Conservation (phyloP, 2,329 filamentous ascomycete species). For the Plectosphaerella sp. region DNA sequence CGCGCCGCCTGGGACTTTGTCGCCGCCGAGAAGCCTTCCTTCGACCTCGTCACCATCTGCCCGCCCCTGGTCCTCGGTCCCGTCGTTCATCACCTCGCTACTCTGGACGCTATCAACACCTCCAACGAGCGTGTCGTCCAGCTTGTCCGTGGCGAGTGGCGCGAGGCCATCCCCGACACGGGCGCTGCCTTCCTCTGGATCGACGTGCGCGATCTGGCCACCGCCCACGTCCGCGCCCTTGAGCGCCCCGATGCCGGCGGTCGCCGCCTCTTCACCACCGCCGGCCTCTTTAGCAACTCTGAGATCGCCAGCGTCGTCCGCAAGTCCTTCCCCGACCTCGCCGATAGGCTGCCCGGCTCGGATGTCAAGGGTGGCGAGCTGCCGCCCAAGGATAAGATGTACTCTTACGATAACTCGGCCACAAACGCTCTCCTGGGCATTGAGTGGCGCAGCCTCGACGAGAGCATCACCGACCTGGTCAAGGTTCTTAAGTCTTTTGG, state of each 20-base stretch:
- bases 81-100: conserved; percentile 11
- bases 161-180: conserved; percentile 33
- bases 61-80: conserved; percentile 42
- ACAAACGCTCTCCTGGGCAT: conserved; percentile 58
- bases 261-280: conserved; percentile 45
- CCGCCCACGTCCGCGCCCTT: conserved; percentile 47
- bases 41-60: conserved; percentile 49
- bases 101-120: conserved; percentile 42
- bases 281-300: conserved; percentile 41
- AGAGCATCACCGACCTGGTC: conserved; percentile 58
- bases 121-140: conserved; percentile 48
- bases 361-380: conserved; percentile 38
- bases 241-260: conserved; percentile 43
- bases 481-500: conserved; percentile 21
- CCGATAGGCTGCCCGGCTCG: conserved; percentile 39
- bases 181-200: conserved; percentile 42
- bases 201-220: conserved; percentile 52
- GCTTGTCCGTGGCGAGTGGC: conserved; percentile 46
- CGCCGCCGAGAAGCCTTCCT: conserved; percentile 32
- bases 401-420: conserved; percentile 52
- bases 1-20: conserved; percentile 50
- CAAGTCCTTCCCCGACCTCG: conserved; percentile 45
- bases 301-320: conserved; percentile 38
- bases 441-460: conserved; percentile 57
- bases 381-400: conserved; percentile 35